Conservation (phyloP, 257 asterid species). For the Lantana camara region DNA sequence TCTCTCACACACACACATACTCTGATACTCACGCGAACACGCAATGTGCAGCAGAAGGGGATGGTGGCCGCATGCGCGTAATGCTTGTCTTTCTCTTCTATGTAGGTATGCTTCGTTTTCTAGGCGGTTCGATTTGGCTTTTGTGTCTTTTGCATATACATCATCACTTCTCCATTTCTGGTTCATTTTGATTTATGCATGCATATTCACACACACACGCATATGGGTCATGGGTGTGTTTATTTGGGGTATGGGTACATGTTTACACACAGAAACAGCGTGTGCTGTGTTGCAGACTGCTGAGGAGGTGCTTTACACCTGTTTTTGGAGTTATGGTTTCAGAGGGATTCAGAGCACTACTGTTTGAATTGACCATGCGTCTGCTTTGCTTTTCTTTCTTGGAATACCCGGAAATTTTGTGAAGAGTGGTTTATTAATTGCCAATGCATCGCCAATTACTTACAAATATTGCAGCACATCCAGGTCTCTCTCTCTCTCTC, state of each 20-base stretch:
- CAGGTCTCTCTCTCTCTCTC: constrained; percentile 30
- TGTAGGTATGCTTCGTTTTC: constrained; percentile 11
- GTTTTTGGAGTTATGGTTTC: constrained; percentile 35
- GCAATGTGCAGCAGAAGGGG: constrained; percentile 33
- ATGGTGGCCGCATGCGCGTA: constrained; percentile 51
- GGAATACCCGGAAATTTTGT: constrained; percentile 22
- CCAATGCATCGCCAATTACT: constrained; percentile 38
- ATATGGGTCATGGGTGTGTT: no score
- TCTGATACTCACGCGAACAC: constrained; percentile 25
- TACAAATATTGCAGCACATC: constrained; percentile 11
- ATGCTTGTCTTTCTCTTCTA: constrained; percentile 38
- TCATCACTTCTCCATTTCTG: constrained; percentile 1
- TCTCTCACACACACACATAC: constrained; percentile 8
- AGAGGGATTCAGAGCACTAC: constrained; percentile 31
- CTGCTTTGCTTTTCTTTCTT: constrained; percentile 28
- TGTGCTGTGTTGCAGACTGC: constrained; percentile 32
- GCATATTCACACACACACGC: not conserved
- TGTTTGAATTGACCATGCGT: constrained; percentile 31
- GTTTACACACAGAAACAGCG: not conserved
- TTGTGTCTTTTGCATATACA: constrained; percentile 2
- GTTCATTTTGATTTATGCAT: not conserved
- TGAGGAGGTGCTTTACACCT: constrained; percentile 36
- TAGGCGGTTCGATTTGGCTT: constrained; percentile 38
- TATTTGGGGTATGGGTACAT: not conserved
- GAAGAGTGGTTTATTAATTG: constrained; percentile 19